Evolutionary conservation across 2,329 filamentous ascomycete genomes (phyloP), one percentile per base, ranked within the genome.

Genomic region (Verticillium dahliae): DNA sequence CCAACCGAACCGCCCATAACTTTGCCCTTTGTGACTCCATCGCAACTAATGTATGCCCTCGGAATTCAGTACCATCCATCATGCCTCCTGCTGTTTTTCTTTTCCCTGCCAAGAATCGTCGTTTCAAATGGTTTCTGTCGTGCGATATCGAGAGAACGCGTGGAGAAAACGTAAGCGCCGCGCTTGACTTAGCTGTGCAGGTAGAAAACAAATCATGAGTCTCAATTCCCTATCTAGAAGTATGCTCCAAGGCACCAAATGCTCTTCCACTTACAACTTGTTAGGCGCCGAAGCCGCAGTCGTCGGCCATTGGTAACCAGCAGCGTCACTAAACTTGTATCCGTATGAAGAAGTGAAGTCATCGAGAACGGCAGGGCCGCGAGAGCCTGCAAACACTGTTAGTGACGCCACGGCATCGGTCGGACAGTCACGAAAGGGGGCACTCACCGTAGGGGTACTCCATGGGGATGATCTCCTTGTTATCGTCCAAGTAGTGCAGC

Each of bases 391-490:
- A 27, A 60, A 38, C 18, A n/a, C 41, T 56, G 9, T 56, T 18
- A 56, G 54, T 56, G 11, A 3, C 15, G n/a, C 1, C 52, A 33
- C 27, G 10, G 15, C 18, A 6, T 22, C 18, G 18, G 18, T 13
- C 27, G 4, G 10, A 15, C 13, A 6, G 11, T 27, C 27, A 4
- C 27, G 27, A 13, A 56, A 13, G 7, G 27, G 37, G 34, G 4
- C 54, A 76, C 90, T 80, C 80, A 97, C 95, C 95, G 74, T 99
- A 99, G 68, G 96, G 94, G 80, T 99, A 99, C 74, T 97, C 94
- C 95, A 99, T 99, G 33, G 95, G 95, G 63, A 97, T 91, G 68
- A 99, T 98, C 80, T 99, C 95, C 85, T 97, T 97, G 85, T 98
- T 97, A 74, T 97, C 92, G 67, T 99, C 96, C 13, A 99, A 87